Evolutionary conservation across 2,329 filamentous ascomycete genomes (phyloP).

Genomic region (Aspergillus intermedius): DNA sequence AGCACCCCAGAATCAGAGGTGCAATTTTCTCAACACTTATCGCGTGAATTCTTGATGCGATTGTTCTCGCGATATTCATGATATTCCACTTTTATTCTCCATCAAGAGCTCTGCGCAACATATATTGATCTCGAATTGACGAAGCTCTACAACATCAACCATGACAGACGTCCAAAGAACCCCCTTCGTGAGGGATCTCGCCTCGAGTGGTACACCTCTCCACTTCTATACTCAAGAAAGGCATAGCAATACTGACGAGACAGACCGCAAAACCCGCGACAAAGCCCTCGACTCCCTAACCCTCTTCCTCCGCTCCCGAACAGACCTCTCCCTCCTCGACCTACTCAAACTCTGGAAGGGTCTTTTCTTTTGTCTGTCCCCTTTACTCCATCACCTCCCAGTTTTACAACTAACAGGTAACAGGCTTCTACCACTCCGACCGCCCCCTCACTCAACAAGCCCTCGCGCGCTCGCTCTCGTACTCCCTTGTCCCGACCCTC

Average conservation of each 20-base stretch:
- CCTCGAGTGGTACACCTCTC: conserved; percentile 64
- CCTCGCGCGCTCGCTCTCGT: conserved; percentile 70
- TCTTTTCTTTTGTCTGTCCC: conserved; percentile 63
- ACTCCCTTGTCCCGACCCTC: conserved; percentile 55
- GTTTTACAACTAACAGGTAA: background rate
- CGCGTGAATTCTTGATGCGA: background rate
- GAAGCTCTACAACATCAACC: conserved; percentile 1
- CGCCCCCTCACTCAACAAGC: conserved; percentile 79
- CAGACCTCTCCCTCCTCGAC: conserved; percentile 60
- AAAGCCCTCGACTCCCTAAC: conserved; percentile 70
- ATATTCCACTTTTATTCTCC: no score
- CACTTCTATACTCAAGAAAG: conserved; percentile 8
- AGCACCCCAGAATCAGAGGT: background rate
- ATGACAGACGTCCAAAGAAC: conserved; percentile 42
- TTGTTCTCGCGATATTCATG: background rate
- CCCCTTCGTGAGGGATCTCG: conserved; percentile 76
- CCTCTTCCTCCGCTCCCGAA: conserved; percentile 64
- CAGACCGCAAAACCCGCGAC: conserved; percentile 73
- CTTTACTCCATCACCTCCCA: background rate
- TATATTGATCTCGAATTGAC: background rate
- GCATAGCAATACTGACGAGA: background rate
- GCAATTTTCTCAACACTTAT: background rate
- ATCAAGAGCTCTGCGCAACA: background rate
- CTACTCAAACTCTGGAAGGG: conserved; percentile 90
- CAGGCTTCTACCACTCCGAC: conserved; percentile 86